A percentile compares a stretch with the other conserved stretches of the same genome.
Evolutionary conservation across 495 filamentous ascomycete genomes (phyloP).

Genomic region (Aspergillus incahuasiensis): DNA sequence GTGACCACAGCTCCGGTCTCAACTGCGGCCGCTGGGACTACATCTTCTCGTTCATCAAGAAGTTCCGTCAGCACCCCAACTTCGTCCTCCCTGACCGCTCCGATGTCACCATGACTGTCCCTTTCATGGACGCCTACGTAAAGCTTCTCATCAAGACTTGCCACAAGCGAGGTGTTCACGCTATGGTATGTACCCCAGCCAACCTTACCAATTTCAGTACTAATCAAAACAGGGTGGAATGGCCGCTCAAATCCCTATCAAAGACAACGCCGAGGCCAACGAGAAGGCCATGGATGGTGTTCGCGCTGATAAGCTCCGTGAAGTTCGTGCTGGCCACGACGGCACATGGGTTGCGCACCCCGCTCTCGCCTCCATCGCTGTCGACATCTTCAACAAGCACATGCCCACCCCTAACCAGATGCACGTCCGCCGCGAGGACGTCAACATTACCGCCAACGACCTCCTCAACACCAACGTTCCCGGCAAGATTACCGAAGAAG

Average conservation of each 20-base stretch:
- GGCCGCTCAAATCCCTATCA: slow-evolving; percentile 98
- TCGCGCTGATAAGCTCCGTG: slow-evolving; percentile 90
- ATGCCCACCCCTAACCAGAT: slow-evolving; percentile 99
- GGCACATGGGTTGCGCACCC: slow-evolving; percentile 97
- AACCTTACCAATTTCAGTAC: not conserved
- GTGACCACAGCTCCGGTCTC: slow-evolving; percentile 91
- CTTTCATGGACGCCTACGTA: slow-evolving; percentile 98
- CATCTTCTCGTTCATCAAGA: slow-evolving; percentile 99
- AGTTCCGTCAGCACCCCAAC: slow-evolving; percentile 89
- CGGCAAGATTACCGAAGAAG: slow-evolving; percentile 87
- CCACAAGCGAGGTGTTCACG: slow-evolving; percentile 90
- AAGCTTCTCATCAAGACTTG: slow-evolving; percentile 97
- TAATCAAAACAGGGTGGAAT: slow-evolving; percentile 65
- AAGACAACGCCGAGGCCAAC: slow-evolving; percentile 52
- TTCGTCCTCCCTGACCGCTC: slow-evolving; percentile 93
- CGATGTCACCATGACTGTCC: slow-evolving; percentile 94
- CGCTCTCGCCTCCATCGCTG: slow-evolving; percentile 81
- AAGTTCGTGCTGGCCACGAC: slow-evolving; percentile 93
- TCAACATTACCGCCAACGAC: slow-evolving; percentile 80
- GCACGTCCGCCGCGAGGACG: slow-evolving; percentile 84
- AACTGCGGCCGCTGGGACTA: slow-evolving; percentile 99
- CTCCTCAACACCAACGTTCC: slow-evolving; percentile 98
- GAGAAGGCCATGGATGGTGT: slow-evolving; percentile 73
- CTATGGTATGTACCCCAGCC: slow-evolving; percentile 57
- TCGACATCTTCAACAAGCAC: slow-evolving; percentile 94